A percentile compares a stretch with the other conserved stretches of the same genome.
phyloP scores from a whole-genome alignment of 371 early-diverging fungal genomes.

The Actinomortierella ambigua region DNA sequence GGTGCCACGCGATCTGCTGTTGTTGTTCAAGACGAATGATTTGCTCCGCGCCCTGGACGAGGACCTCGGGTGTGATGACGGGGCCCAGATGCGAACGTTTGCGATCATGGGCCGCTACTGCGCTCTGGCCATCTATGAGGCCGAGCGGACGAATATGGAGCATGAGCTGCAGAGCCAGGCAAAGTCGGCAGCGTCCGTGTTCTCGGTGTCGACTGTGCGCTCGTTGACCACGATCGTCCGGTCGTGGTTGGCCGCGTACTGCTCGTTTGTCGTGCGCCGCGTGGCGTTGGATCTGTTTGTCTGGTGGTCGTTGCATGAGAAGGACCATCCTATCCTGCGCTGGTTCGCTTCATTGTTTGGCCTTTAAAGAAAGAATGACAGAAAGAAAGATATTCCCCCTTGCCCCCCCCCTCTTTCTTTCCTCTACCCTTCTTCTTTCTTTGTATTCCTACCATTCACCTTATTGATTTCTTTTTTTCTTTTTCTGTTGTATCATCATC shows the following conservation, averaged over 20 bases:
- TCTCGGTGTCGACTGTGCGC: too few species aligned
- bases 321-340: too few species aligned
- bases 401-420: too few species aligned
- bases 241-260: slow-evolving; percentile 28
- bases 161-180: slow-evolving; percentile 20
- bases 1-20: slow-evolving; percentile 79
- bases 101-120: slow-evolving; percentile 61
- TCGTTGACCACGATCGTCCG: slow-evolving; percentile 11
- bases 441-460: too few species aligned
- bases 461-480: too few species aligned
- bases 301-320: slow-evolving; percentile 16
- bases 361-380: too few species aligned
- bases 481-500: too few species aligned
- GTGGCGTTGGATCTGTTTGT: slow-evolving; percentile 31
- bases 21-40: slow-evolving; percentile 92
- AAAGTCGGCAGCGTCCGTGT: too few species aligned
- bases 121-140: slow-evolving; percentile 55
- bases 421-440: too few species aligned
- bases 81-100: slow-evolving; percentile 53
- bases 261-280: slow-evolving; percentile 18
- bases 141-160: slow-evolving; percentile 33
- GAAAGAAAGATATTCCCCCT: too few species aligned
- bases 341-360: too few species aligned
- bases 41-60: slow-evolving; percentile 71
- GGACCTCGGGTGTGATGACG: slow-evolving; percentile 45